Percentiles rank a stretch among this genome's conserved stretches.
phyloP scores from a whole-genome alignment of 164 flowering plant species.

The Vitis cinerea region DNA sequence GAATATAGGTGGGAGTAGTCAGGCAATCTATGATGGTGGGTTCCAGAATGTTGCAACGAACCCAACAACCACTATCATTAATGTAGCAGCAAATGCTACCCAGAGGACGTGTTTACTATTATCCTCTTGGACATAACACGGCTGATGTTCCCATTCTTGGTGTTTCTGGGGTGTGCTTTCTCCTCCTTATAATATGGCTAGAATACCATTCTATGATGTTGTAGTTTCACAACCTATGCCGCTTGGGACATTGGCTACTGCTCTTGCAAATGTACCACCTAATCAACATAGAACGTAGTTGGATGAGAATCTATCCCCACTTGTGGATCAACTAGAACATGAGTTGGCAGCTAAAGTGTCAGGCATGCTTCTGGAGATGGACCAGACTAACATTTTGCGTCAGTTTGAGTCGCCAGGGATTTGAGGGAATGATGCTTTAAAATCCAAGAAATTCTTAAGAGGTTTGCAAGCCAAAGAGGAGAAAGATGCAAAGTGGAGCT shows the following conservation, averaged over 20 bases:
- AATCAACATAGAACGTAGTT: constrained; percentile 50
- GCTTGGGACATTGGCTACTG: constrained; percentile 30
- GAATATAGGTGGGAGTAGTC: too few relatives aligned
- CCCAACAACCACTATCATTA: constrained; percentile 41
- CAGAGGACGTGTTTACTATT: constrained; percentile 40
- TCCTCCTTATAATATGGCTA: constrained; percentile 45
- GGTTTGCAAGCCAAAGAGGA: too few relatives aligned
- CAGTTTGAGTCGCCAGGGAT: constrained; percentile 42
- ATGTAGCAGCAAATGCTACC: constrained; percentile 58
- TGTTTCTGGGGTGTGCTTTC: constrained; percentile 41
- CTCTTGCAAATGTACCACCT: constrained; percentile 47
- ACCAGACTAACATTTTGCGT: constrained; percentile 50
- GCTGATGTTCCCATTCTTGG: constrained; percentile 36
- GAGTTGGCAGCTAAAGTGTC: constrained; percentile 11
- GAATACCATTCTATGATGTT: constrained; percentile 30
- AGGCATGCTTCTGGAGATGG: constrained; percentile 61
- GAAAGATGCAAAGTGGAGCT: too few relatives aligned
- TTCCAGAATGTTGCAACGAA: constrained; percentile 17
- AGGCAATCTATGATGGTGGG: too few relatives aligned
- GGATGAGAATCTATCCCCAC: constrained; percentile 45
- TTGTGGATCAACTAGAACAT: constrained; percentile 48
- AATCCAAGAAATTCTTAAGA: too few relatives aligned
- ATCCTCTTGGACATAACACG: neutral
- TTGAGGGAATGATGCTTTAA: too few relatives aligned
- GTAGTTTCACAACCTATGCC: constrained; percentile 26